These are phyloP conservation scores for Pestalotiopsis sp. DNA, from an alignment of 2,329 filamentous ascomycete species.

Conservation along the genomic window DNA sequence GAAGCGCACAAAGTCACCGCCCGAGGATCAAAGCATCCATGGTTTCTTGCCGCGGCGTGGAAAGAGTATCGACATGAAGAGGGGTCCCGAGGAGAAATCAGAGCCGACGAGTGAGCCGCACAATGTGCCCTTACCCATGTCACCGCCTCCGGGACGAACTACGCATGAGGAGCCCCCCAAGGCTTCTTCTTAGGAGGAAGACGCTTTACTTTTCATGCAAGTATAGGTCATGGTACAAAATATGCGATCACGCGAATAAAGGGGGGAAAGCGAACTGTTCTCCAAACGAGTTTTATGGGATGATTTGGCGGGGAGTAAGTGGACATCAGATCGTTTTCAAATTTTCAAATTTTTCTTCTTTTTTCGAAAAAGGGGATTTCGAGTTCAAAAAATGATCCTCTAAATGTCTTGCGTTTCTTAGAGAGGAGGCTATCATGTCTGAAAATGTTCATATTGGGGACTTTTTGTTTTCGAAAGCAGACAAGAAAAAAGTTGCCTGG, in stretches of 20 bases:
- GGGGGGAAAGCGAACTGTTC: not conserved
- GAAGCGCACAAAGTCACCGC: constrained; percentile 58
- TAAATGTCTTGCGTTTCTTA: not conserved
- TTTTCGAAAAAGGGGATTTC: not conserved
- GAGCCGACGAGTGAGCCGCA: constrained; percentile 20
- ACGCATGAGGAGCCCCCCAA: constrained; percentile 24
- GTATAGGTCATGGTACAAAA: constrained; percentile 9
- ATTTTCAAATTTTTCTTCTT: not conserved
- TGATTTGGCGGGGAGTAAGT: constrained; percentile 4
- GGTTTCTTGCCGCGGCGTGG: constrained; percentile 38
- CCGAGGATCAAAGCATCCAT: constrained; percentile 37
- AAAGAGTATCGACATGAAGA: constrained; percentile 51
- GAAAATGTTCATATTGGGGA: not conserved
- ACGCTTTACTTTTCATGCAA: not conserved
- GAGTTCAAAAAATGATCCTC: not conserved
- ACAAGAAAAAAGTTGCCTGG: constrained; percentile 17
- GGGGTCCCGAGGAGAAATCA: constrained; percentile 37
- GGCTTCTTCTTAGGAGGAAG: constrained; percentile 23
- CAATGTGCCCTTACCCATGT: constrained; percentile 27
- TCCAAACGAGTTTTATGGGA: not conserved
- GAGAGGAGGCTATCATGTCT: not conserved
- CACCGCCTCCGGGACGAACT: constrained; percentile 27
- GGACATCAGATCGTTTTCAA: not conserved
- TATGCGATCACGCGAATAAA: not conserved
- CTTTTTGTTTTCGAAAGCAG: constrained; percentile 4